A percentile compares a stretch with the other conserved stretches of the same genome.
Evolutionary conservation across 2,329 filamentous ascomycete genomes (phyloP).

Genomic region (Cercospora sesami): DNA sequence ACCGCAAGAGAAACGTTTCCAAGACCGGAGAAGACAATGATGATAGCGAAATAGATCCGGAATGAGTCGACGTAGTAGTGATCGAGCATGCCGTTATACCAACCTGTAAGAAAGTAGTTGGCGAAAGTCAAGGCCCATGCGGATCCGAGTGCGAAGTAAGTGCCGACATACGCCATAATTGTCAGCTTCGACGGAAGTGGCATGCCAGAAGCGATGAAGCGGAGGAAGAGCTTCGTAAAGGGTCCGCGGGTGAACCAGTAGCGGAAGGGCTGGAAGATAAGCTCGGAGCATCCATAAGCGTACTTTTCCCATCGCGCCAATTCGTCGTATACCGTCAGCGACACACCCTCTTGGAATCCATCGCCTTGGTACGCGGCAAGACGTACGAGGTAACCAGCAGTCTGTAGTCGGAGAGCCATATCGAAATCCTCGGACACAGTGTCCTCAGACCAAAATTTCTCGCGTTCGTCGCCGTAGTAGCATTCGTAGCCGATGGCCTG

Average conservation of each 20-base stretch:
- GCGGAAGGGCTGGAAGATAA: conserved; percentile 75
- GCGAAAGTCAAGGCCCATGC: conserved; percentile 71
- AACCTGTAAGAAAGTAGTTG: conserved; percentile 76
- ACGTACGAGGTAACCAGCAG: conserved; percentile 69
- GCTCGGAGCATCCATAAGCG: conserved; percentile 79
- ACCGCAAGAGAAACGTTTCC: conserved; percentile 71
- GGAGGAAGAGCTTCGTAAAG: conserved; percentile 75
- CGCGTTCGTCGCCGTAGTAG: conserved; percentile 61
- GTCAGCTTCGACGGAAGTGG: conserved; percentile 74
- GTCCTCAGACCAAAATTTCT: conserved; percentile 79
- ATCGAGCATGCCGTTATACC: conserved; percentile 74
- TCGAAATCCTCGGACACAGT: conserved; percentile 82
- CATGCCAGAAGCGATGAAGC: conserved; percentile 71
- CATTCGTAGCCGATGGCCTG: conserved; percentile 71
- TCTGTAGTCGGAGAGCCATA: conserved; percentile 75
- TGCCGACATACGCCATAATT: conserved; percentile 74
- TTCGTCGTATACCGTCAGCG: conserved; percentile 81
- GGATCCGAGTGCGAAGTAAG: conserved; percentile 75
- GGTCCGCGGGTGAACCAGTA: conserved; percentile 73
- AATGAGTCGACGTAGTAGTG: conserved; percentile 79
- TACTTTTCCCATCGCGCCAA: conserved; percentile 85
- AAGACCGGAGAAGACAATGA: conserved; percentile 74
- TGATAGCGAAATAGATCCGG: conserved; percentile 78
- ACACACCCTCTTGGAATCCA: conserved; percentile 82
- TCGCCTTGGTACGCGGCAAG: conserved; percentile 71